Evolutionary conservation across 306 rosid genomes (phyloP), one percentile per base, ranked within the genome.

Genomic region (Sechiopsis laciniata): DNA sequence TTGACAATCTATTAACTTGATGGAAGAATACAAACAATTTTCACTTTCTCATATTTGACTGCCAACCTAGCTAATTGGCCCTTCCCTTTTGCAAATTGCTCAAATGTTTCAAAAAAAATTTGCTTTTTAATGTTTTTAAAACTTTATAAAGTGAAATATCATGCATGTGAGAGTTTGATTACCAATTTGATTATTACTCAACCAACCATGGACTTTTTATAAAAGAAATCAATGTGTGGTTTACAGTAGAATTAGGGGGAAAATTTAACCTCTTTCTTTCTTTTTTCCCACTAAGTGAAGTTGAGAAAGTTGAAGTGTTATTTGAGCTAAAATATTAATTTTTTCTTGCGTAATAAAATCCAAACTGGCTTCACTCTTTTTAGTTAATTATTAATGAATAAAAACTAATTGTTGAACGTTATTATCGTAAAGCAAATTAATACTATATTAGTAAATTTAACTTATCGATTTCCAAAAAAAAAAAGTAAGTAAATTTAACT

Each of bases 1-100:
- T 64, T 64, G 70, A 64, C 70, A 64, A 17, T 64, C 6, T 37
- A 64, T 37, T 37, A 64, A 64, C 52, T 37, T 64, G 15, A 64
- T 64, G 14, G 9, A 64, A 64, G 42, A 64, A 35, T 37, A 64
- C 70, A 64, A 64, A 64, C 70, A 64, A 64, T 52, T n/a, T 64
- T 64, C 70, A 64, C 70, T 64, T 37, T 64, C 70, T 64, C 21
- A n/a, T 35, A 64, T 64, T n/a, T 64, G 70, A 64, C 70, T 35
- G 52, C 50, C 70, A 64, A 37, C 70, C 70, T 3, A 40, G 46
- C 46, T 40, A 64, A 37, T 37, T 7, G 24, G 9, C 4, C 24
- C 52, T 64, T n/a, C 8, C 17, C 70, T 40, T 64, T 37, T n/a
- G 4, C 68, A 14, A 63, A 35, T 63, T 63, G 24, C 52, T 37